Base-by-base conservation (phyloP, 73 alveolate genomes). In the Paramecium sonneborni region DNA sequence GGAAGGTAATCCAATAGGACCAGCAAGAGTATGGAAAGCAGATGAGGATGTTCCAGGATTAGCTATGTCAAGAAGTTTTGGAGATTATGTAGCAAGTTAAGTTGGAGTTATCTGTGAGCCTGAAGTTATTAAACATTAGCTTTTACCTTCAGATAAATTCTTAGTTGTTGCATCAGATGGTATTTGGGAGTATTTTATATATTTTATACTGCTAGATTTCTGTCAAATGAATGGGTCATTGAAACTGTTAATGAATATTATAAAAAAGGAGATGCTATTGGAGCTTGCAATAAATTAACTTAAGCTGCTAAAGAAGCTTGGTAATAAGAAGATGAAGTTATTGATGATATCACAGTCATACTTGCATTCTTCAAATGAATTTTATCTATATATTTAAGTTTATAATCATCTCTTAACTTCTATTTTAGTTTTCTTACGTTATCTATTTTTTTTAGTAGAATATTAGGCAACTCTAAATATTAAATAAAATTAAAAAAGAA, bases 291-390 rank as follows among this genome's bases (percentile, higher is more conserved):
- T 34, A 95, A 93, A 44, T 68, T 97, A 26, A 96, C 95, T 24
- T 91, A 91, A 57, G 96, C 84, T 70, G 95, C 98, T 4, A 88
- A 82, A 11, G 95, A 95, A 57, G 82, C 92, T 32, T 97, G 99
- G 99, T 85, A 95, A 39, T 57, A 85, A 46, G 98, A 97, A 87
- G 99, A 97, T 48, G 95, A 95, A 55, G 97, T 95, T 21, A 95
- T 97, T 38, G 99, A 97, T 87, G 99, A 97, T 85, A 97, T 97
- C 37, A 97, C 99, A 18, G 95, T 97, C 14, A 85, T 97, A 14
- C 92, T 94, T 2, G 95, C 93, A 57, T 96, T 96, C 95, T 85
- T 95, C 3, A 82, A 89, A 23, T 67, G 84, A 67, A 30, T 15
- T 52, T 52, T 52, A 52, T 52, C 30, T 52, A n/a, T 21, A 52